These are phyloP conservation scores for Erythrophleum fordii DNA, from an alignment of 306 rosid genomes.

Conservation along the genomic window DNA sequence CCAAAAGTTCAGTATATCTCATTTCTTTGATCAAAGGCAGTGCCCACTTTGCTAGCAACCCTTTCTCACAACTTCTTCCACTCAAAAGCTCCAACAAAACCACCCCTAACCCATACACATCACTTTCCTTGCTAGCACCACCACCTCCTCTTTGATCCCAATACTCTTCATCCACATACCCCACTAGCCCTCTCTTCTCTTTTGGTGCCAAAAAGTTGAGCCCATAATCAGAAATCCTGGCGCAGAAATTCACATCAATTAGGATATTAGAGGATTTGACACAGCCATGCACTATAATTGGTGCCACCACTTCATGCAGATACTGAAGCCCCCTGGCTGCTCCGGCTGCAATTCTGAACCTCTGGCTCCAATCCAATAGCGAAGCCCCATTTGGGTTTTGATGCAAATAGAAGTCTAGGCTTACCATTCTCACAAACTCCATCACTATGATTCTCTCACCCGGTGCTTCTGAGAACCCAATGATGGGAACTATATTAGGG, in stretches of 20 bases:
- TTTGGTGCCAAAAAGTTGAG: constrained; percentile 58
- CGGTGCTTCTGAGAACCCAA: constrained; percentile 85
- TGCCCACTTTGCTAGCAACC: constrained; percentile 71
- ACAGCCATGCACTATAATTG: constrained; percentile 80
- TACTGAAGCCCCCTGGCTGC: constrained; percentile 83
- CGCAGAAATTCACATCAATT: constrained; percentile 60
- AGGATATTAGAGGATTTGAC: constrained; percentile 75
- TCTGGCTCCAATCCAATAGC: constrained; percentile 62
- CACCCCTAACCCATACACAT: constrained; percentile 86
- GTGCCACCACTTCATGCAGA: constrained; percentile 74
- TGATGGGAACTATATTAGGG: constrained; percentile 72
- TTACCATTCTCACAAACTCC: constrained; percentile 65
- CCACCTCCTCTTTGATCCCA: constrained; percentile 39
- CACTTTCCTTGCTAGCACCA: constrained; percentile 73
- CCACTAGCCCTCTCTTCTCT: constrained; percentile 60
- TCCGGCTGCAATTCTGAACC: constrained; percentile 74
- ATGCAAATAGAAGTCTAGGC: constrained; percentile 70
- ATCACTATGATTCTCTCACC: constrained; percentile 81
- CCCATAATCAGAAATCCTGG: constrained; percentile 75
- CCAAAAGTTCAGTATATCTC: constrained; percentile 63
- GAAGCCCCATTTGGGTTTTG: constrained; percentile 66
- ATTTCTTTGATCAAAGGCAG: constrained; percentile 77
- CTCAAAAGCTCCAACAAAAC: constrained; percentile 79
- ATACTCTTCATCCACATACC: constrained; percentile 76
- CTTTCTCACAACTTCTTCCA: constrained; percentile 77